phyloP scores from a whole-genome alignment of 2,329 filamentous ascomycete species.

The Penicillium frequentans region DNA sequence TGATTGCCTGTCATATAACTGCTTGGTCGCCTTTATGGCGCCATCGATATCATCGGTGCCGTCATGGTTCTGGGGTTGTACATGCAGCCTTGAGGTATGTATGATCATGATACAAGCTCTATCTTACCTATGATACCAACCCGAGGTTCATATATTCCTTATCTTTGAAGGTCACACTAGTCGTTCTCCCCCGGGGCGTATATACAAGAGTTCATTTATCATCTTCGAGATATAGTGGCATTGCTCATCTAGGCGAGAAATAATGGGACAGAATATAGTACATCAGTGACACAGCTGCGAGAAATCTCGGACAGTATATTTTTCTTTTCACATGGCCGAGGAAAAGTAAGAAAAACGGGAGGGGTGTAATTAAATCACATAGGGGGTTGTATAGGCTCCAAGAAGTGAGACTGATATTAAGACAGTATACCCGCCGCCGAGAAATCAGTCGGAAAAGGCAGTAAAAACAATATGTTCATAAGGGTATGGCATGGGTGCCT shows the following conservation, averaged over 20 bases:
- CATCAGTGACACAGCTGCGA: background rate
- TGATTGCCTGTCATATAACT: background rate
- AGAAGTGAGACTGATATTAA: slow-evolving; percentile 1
- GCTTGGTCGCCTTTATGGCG: slow-evolving; percentile 6
- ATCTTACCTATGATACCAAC: too few relatives aligned
- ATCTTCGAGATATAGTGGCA: slow-evolving; percentile 5
- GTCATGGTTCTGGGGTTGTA: slow-evolving; percentile 5
- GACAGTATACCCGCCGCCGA: slow-evolving; percentile 2
- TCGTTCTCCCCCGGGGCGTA: background rate
- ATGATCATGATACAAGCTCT: background rate
- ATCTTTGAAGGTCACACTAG: background rate
- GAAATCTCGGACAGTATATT: background rate
- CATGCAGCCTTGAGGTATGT: background rate
- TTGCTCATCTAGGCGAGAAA: slow-evolving; percentile 8
- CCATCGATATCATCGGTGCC: slow-evolving; percentile 9
- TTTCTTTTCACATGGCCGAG: background rate
- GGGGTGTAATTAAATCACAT: slow-evolving; percentile 12
- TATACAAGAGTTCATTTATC: background rate
- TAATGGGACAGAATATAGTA: slow-evolving; percentile 6
- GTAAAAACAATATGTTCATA: slow-evolving; percentile 11
- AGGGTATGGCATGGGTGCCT: background rate
- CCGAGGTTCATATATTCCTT: background rate
- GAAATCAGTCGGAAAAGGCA: background rate
- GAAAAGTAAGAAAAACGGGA: background rate
- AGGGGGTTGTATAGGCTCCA: slow-evolving; percentile 2